Percentiles rank a stretch among this genome's conserved stretches.
phyloP scores from a whole-genome alignment of 306 rosid genomes.

The Castanospermum australe region DNA sequence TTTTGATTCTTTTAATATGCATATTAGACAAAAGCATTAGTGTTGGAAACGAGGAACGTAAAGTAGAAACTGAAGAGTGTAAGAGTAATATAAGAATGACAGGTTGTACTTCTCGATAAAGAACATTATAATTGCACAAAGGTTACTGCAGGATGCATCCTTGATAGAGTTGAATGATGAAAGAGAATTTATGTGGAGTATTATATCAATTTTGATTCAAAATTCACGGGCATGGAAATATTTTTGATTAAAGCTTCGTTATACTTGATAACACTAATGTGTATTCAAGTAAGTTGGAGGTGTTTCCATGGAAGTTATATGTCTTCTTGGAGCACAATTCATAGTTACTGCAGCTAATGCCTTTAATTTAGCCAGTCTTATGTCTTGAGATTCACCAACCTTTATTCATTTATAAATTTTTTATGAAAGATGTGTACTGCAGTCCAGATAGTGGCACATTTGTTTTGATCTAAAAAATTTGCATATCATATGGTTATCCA shows the following conservation, averaged over 20 bases:
- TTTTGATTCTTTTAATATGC: neutral
- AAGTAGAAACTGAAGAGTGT: neutral
- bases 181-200: neutral
- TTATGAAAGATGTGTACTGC: neutral
- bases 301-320: neutral
- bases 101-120: neutral
- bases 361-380: neutral
- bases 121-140: neutral
- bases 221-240: neutral
- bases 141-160: neutral
- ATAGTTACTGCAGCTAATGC: neutral
- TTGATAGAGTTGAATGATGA: neutral
- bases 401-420: neutral
- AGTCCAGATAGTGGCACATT: neutral
- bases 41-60: neutral
- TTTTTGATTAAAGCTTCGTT: neutral
- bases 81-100: neutral
- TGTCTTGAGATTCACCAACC: neutral
- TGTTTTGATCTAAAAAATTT: too few species aligned
- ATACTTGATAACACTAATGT: neutral
- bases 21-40: neutral
- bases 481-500: too few species aligned
- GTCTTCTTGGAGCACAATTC: neutral
- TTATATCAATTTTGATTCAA: neutral
- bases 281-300: neutral